Conservation (phyloP, 2,329 filamentous ascomycete genomes). For the Fusarium scirpi region DNA sequence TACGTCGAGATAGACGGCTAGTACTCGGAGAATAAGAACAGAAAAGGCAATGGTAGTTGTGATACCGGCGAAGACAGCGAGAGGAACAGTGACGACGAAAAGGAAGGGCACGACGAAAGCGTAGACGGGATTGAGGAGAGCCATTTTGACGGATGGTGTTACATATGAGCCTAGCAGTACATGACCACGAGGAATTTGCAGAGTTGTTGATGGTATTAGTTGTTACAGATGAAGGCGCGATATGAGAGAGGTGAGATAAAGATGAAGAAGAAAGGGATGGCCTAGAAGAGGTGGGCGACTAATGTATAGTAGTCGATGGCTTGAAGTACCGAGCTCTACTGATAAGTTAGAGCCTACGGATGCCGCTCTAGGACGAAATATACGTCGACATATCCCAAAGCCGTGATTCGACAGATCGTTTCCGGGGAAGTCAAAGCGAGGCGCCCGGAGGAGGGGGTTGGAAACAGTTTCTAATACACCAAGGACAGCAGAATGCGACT, state of each 20-base stretch:
- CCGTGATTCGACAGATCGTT: constrained; percentile 29
- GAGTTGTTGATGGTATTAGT: constrained; percentile 14
- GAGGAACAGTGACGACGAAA: constrained; percentile 70
- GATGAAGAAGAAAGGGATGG: neutral
- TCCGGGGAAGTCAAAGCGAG: constrained; percentile 22
- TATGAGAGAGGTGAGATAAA: neutral
- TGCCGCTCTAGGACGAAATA: constrained; percentile 19
- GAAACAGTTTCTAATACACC: neutral
- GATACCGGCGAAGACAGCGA: constrained; percentile 71
- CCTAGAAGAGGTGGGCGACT: constrained; percentile 10
- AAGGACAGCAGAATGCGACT: constrained; percentile 12
- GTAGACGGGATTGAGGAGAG: constrained; percentile 66
- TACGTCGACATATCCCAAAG: constrained; percentile 17
- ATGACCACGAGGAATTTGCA: constrained; percentile 35
- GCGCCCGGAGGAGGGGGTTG: constrained; percentile 29
- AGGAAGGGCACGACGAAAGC: constrained; percentile 71
- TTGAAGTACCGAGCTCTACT: constrained; percentile 19
- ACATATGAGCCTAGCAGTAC: constrained; percentile 33
- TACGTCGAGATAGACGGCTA: constrained; percentile 73
- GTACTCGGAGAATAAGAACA: constrained; percentile 70
- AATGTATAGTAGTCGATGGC: constrained; percentile 6
- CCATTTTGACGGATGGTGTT: constrained; percentile 55
- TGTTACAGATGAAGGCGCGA: neutral
- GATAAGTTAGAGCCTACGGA: constrained; percentile 2
- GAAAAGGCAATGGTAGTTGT: constrained; percentile 72